Evolutionary conservation across 371 early-diverging fungal genomes (phyloP), one percentile per base, ranked within the genome.

Genomic region (Mortierella sp.): DNA sequence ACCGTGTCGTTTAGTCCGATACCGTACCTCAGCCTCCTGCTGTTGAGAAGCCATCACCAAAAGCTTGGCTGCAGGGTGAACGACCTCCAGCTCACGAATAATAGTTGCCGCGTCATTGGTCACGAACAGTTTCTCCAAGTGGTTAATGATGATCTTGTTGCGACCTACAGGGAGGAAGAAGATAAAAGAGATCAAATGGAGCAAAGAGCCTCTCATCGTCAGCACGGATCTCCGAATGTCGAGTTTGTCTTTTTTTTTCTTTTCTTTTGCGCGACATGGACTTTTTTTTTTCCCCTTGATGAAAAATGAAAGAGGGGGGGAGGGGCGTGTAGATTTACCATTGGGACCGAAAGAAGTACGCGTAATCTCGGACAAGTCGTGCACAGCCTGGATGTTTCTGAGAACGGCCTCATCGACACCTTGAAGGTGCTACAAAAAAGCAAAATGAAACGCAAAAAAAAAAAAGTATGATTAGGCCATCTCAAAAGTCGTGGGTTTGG

Each of bases 101-200:
- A 99, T 99, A 60, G 99, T 99, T 23, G 99, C 99, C 52, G 99
- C 99, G 87, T 99, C 99, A 85, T 94, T 98, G 19, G 99, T 99
- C 57, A 99, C 98, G 81, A 99, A 95, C 59, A 99, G 89, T 84
- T 97, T 97, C 72, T 97, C 98, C 74, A 98, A 86, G 83, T 97
- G 97, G 81, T 98, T 98, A 83, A 99, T 94, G 74, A 99, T 97
- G 93, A 99, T 97, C 87, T 99, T 99, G 89, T 99, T 99, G 74
- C 98, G 94, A 44, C 99, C 99, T 95, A 82, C 62, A 25, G 7
- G 51, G 47, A 4, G 14, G 4, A 23, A 23, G 25, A 7, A 28
- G 57, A n/a, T n/a, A n/a, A 16, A 4, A 29, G 21, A 1, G 47
- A 50, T 59, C 37, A 59, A 43, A 19, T 21, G 44, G 26, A 57